These are phyloP conservation scores for Petunia hybrid DNA, from an alignment of 305 asterid species.

Conservation along the genomic window DNA sequence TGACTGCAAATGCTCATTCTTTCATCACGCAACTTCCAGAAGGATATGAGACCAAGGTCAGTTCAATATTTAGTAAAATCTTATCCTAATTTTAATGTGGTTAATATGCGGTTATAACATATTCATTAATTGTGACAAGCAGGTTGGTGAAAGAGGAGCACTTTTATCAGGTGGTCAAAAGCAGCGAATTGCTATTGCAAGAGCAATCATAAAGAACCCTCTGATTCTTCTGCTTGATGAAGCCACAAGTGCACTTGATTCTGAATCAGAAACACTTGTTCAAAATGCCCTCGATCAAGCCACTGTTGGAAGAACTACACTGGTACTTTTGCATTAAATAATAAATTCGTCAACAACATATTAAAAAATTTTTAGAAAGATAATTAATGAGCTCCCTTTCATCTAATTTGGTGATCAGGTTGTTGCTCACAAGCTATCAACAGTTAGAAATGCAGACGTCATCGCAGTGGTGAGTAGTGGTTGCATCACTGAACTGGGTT, in stretches of 20 bases:
- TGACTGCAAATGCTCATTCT: slow-evolving; percentile 85
- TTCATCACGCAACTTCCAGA: slow-evolving; percentile 78
- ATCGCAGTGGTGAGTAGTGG: slow-evolving; percentile 72
- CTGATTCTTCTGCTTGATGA: slow-evolving; percentile 86
- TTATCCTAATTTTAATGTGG: neutral
- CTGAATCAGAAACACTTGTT: slow-evolving; percentile 84
- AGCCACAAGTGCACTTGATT: slow-evolving; percentile 94
- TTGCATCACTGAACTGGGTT: slow-evolving; percentile 62
- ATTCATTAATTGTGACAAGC: slow-evolving; percentile 39
- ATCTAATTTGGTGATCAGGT: slow-evolving; percentile 51
- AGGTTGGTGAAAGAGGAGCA: slow-evolving; percentile 93
- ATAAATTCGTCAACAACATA: neutral
- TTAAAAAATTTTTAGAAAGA: neutral
- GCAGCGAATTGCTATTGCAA: slow-evolving; percentile 85
- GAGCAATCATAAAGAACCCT: slow-evolving; percentile 83
- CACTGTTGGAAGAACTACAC: slow-evolving; percentile 83
- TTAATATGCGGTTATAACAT: neutral
- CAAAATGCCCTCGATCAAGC: slow-evolving; percentile 89
- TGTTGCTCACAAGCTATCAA: slow-evolving; percentile 90
- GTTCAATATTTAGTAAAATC: slow-evolving; percentile 13
- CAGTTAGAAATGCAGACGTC: slow-evolving; percentile 74
- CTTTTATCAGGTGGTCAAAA: slow-evolving; percentile 89
- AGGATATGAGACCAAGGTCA: slow-evolving; percentile 86
- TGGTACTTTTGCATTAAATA: slow-evolving; percentile 48
- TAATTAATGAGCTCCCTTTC: neutral